phyloP scores from a whole-genome alignment of 2,329 filamentous ascomycete species.

The Aspergillus pseudotamarii region DNA sequence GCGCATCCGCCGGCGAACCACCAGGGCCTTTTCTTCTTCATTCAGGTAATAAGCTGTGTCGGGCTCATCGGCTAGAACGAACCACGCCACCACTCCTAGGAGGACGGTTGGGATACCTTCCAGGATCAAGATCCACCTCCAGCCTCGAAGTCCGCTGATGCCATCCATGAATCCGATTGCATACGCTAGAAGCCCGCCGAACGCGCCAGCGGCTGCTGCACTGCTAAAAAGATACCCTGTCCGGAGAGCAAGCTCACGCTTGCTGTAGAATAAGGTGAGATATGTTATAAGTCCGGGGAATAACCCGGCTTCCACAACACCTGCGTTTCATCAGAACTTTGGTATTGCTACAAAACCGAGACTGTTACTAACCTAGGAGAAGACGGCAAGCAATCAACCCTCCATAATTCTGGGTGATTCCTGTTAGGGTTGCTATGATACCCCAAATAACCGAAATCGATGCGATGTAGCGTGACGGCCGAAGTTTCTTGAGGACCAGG shows the following conservation, averaged over 20 bases:
- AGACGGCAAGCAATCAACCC: conserved; percentile 69
- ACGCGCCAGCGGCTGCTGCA: conserved; percentile 70
- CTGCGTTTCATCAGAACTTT: conserved; percentile 32
- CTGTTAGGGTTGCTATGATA: conserved; percentile 55
- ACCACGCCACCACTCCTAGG: conserved; percentile 58
- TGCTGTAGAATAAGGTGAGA: conserved; percentile 76
- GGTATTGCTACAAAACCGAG: background rate
- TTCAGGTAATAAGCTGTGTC: conserved; percentile 65
- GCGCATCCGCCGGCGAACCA: conserved; percentile 52
- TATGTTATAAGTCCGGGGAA: conserved; percentile 71
- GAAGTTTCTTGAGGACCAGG: conserved; percentile 64
- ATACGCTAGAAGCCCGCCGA: conserved; percentile 73
- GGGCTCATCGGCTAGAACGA: conserved; percentile 67
- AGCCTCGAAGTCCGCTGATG: conserved; percentile 63
- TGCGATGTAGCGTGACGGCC: conserved; percentile 60
- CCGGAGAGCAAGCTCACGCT: conserved; percentile 70
- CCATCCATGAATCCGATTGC: conserved; percentile 75
- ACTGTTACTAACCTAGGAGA: conserved; percentile 49
- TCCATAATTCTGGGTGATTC: conserved; percentile 66
- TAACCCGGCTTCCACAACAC: conserved; percentile 69
- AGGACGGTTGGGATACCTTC: conserved; percentile 62
- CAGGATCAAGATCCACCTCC: conserved; percentile 70
- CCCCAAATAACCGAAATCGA: conserved; percentile 64
- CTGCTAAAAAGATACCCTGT: conserved; percentile 70
- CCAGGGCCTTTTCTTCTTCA: conserved; percentile 61